These are phyloP conservation scores for Eucalyptus pauciflora DNA, from an alignment of 345 rosid genomes.

Conservation along the genomic window DNA sequence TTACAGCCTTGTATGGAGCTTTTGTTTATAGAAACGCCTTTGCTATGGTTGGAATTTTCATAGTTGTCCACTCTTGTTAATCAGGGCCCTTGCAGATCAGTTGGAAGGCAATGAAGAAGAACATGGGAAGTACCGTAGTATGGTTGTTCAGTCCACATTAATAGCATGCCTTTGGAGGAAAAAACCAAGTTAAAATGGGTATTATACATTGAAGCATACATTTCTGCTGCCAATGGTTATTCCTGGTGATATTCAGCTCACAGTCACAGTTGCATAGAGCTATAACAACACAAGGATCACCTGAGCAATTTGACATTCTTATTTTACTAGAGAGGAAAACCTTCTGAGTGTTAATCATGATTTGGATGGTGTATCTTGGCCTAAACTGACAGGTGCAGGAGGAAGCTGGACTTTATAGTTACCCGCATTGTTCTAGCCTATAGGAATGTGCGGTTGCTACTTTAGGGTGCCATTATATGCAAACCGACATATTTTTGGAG, in stretches of 20 bases:
- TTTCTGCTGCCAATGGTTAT: too few species aligned
- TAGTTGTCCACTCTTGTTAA: slow-evolving; percentile 10
- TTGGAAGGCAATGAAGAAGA: slow-evolving; percentile 75
- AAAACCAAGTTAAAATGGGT: too few species aligned
- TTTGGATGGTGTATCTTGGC: not conserved
- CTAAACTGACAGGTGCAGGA: not conserved
- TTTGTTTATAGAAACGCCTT: too few species aligned
- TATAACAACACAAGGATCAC: too few species aligned
- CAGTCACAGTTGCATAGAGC: too few species aligned
- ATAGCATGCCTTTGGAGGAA: too few species aligned
- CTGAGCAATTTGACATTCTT: not conserved
- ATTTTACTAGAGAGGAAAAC: not conserved
- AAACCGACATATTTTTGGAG: too few species aligned
- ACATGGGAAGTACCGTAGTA: slow-evolving; percentile 57
- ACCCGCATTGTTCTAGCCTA: not conserved
- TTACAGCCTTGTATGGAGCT: not conserved
- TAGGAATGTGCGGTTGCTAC: too few species aligned
- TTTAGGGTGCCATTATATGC: too few species aligned
- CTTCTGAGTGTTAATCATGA: not conserved
- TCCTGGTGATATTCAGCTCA: too few species aligned
- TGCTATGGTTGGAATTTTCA: not conserved
- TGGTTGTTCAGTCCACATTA: slow-evolving; percentile 22
- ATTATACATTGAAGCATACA: too few species aligned
- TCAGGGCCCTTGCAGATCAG: slow-evolving; percentile 82
- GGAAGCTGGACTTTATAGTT: not conserved